Conservation (phyloP, 1,284 basidiomycete genomes). For the Ustilago bromivora region DNA sequence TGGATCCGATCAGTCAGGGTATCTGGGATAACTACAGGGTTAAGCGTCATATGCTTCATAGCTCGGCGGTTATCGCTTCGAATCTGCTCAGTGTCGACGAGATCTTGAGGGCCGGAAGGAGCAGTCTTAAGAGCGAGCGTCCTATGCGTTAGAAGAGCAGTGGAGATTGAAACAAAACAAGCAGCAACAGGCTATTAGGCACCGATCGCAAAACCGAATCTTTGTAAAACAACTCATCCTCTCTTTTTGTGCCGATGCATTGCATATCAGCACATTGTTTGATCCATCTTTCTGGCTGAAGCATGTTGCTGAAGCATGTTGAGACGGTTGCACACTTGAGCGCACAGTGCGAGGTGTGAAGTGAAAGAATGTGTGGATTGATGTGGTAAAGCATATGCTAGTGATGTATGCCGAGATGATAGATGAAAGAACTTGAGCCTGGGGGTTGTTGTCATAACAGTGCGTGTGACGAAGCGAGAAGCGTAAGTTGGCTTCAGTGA, state of each 20-base stretch:
- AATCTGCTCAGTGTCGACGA: constrained; percentile 96
- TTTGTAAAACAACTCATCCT: neutral
- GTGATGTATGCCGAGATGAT: no score
- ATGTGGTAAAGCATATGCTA: no score
- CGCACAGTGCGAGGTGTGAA: neutral
- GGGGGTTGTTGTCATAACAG: no score
- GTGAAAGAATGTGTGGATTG: neutral
- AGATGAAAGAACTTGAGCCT: neutral
- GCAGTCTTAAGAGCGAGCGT: constrained; percentile 64
- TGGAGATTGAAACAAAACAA: neutral
- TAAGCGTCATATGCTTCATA: constrained; percentile 98
- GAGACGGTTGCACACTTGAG: neutral
- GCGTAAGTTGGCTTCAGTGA: neutral
- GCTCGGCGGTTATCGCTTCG: constrained; percentile 94
- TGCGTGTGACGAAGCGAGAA: no score
- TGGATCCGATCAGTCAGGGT: constrained; percentile 93
- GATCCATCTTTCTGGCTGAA: no score
- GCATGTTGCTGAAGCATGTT: no score
- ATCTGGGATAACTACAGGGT: constrained; percentile 99
- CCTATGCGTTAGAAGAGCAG: constrained; percentile 43
- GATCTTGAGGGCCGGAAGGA: constrained; percentile 85
- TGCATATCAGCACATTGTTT: neutral
- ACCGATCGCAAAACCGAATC: no score
- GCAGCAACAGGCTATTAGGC: no score
- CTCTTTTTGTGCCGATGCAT: neutral